phyloP scores from a whole-genome alignment of 352 stramenopile species.

The Phytophthora chlamydospora region DNA sequence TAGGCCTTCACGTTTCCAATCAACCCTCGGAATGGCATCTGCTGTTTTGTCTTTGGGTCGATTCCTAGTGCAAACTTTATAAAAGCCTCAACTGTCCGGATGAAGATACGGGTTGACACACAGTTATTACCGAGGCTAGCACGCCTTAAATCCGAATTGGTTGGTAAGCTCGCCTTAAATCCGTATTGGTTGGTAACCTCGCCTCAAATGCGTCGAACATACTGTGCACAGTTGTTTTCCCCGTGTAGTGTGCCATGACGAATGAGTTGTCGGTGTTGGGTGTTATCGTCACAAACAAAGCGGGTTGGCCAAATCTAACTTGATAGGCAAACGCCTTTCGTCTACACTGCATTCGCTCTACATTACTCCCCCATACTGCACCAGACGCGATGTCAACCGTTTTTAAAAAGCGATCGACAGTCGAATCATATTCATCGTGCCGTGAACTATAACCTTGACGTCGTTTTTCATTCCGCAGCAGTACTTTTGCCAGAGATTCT shows the following conservation, averaged over 20 bases:
- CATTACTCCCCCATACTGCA: slow-evolving; percentile 11
- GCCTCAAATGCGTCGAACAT: too few relatives aligned
- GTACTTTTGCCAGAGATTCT: neutral
- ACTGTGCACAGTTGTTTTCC: neutral
- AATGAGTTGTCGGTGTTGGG: slow-evolving; percentile 3
- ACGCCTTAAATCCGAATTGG: too few relatives aligned
- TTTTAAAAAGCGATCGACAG: neutral
- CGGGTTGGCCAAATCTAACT: too few relatives aligned
- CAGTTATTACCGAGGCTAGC: too few relatives aligned
- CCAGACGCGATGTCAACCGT: slow-evolving; percentile 3
- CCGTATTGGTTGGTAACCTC: too few relatives aligned
- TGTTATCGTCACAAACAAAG: slow-evolving; percentile 6
- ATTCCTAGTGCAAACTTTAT: too few relatives aligned
- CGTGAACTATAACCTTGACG: neutral
- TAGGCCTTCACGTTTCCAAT: too few relatives aligned
- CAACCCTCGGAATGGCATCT: too few relatives aligned
- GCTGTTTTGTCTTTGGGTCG: too few relatives aligned
- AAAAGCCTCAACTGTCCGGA: too few relatives aligned
- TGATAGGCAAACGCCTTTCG: slow-evolving; percentile 8
- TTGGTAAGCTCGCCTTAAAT: too few relatives aligned
- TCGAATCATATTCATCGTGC: neutral
- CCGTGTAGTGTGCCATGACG: slow-evolving; percentile 7
- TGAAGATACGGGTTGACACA: too few relatives aligned
- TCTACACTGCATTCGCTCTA: slow-evolving; percentile 8
- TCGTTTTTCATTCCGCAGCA: slow-evolving; percentile 5